Base-by-base conservation (phyloP, 192 early-diverging fungal genomes). In the Geranomyces michiganensis region DNA sequence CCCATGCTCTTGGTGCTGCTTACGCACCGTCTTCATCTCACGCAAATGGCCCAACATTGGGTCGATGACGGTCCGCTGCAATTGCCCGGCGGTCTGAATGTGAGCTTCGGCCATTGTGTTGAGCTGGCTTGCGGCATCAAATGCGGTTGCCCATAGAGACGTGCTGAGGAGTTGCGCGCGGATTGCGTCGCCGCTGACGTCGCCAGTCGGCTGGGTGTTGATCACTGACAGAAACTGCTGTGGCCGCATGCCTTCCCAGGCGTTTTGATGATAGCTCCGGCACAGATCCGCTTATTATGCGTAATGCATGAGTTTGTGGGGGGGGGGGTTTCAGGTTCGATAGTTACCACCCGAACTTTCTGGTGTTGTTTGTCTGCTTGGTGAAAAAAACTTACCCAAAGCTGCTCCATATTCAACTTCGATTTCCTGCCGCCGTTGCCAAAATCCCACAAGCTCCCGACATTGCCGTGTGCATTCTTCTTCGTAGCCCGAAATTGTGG, bases 381-480 rank as follows among this genome's bases (percentile, higher is more conserved):
- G n/a, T n/a, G n/a, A n/a, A 15, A 24, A 55, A 55, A 7, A 15
- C 81, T 70, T 55, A 82, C 81, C 71, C 44, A 82, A 47, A 7
- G 71, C 68, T 24, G 62, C 72, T 15, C 76, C 81, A 71, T 82
- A 75, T 19, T 79, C 81, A 8, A 41, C 47, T 48, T 82, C 81
- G 13, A 74, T 76, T 12, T 53, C 61, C 70, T 77, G 77, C 58
- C 73, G 59, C 55, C 70, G 66, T 68, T 78, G 77, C 51, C 71
- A 56, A 48, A 79, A 82, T 12, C 60, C 17, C 2, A 74, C 69
- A 24, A 82, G 68, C 58, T 82, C 81, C 31, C 75, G 76, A 70
- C 81, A 79, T 48, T 75, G 78, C 26, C 76, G 68, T 43, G 74
- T 69, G 44, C 72, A 71, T 68, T 82, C 80, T 46, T 82, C 80